Conservation (phyloP, 106 monocot genomes). For the Dendrobium huoshanense region DNA sequence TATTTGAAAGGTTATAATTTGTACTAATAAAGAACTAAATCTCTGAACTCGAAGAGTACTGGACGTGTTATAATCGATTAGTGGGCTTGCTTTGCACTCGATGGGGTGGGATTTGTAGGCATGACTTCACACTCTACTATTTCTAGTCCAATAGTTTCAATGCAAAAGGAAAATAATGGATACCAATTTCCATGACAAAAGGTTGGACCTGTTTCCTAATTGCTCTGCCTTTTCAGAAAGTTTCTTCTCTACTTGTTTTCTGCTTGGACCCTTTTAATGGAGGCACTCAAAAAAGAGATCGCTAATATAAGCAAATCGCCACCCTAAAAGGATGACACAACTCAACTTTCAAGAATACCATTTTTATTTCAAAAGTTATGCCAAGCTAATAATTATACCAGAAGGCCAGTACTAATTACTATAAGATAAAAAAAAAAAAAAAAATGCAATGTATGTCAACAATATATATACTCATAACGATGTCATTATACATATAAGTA, state of each 20-base stretch:
- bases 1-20: no score
- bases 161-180: neutral
- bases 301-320: neutral
- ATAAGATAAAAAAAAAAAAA: no score
- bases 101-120: neutral
- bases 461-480: neutral
- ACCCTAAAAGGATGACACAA: slow-evolving; percentile 3
- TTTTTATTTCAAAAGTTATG: neutral
- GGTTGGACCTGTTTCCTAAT: neutral
- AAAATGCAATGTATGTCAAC: no score
- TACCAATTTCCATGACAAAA: neutral
- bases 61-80: neutral
- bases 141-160: neutral
- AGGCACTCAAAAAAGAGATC: neutral
- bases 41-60: neutral
- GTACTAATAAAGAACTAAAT: no score
- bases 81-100: neutral
- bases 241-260: neutral
- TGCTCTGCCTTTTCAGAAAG: neutral
- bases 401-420: neutral
- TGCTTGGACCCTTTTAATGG: neutral
- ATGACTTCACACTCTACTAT: neutral
- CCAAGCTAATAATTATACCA: neutral
- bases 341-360: neutral
- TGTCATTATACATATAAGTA: neutral